Evolutionary conservation across 2,329 filamentous ascomycete genomes (phyloP), one percentile per base, ranked within the genome.

Genomic region (Xylogone sp.): DNA sequence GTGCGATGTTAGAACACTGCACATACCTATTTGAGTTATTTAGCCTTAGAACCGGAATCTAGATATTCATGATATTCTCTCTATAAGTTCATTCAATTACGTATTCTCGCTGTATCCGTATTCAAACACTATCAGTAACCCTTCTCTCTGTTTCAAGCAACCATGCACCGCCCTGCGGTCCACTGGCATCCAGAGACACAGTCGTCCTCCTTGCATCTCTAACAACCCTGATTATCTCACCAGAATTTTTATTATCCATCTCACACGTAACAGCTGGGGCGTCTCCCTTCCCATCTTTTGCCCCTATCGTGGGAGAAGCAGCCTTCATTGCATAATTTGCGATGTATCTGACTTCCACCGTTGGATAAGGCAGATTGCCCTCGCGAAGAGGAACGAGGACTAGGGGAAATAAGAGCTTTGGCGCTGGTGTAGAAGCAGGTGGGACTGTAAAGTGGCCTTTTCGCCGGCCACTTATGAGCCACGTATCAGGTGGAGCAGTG

Each of bases 391-490:
- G 91, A 12, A 97, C 83, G 9, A 97, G 74, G 49, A 95, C 75
- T 7, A 97, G 70, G 0, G 84, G 80, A 56, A 96, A 84, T 3
- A 67, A 54, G 20, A 62, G 45, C 18, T 52, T 79, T 16, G 75
- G 69, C 2, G 73, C 67, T 6, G 73, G 74, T 7, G 73, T 75
- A 22, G 68, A 66, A 9, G 55, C 53, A 3, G 66, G 68, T 0
- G 81, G 76, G 24, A 86, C 82, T 6, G 78, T 78, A 62, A 96
- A 95, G 63, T 90, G 88, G 0, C 87, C 88, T 57, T 89, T 87
- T 46, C 88, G 80, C 43, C 87, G 83, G 0, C 92, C 93, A 20
- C 90, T 92, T 2, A 97, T 74, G 1, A 97, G 80, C 93, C 93
- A 97, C 0, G 82, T 78, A 39, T 93, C 90, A 2, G 80, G 72